Base-by-base conservation (phyloP, 306 rosid genomes). In the Trifolium fragiferum region DNA sequence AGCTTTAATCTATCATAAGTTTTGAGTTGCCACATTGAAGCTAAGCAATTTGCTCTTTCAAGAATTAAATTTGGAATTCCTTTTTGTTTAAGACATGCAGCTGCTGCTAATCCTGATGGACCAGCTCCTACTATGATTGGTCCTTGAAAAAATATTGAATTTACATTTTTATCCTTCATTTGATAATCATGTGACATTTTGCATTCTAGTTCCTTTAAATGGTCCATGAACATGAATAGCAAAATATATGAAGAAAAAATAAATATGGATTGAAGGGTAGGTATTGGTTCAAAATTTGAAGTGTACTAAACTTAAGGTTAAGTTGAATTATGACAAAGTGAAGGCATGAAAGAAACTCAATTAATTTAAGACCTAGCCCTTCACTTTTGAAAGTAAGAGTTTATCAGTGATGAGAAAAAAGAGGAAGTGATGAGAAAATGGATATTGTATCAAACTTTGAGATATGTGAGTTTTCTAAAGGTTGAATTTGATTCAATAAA, bases 41-140 rank as follows among this genome's bases (percentile, higher is more conserved):
- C 97, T 80, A 95, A 77, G 82, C 99, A 95, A 57, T 86, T 35
- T 5, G 85, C 81, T 58, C 82, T 81, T 81, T 95, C 99, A 3
- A 95, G 86, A 49, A 92, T 85, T 35, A 90, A 74, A 75, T 88
- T 86, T 33, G 84, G 89, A 44, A 92, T 82, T 0, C 90, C 93
- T 82, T 84, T 88, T 32, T 87, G 82, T 84, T 86, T 89, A 1
- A 95, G 93, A 78, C 99, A 95, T 23, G 99, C 98, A 0, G 98
- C 96, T 12, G 79, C 87, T 6, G 99, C 99, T 70, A 95, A 62
- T 8, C 99, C 99, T 0, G 99, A 92, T 8, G 99, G 99, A 20
- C 99, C 99, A 69, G 96, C 99, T 6, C 99, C 99, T 7, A 95
- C 93, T 53, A 95, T 89, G 25, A 95, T 78, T 16, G 98, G 90